A percentile compares a stretch with the other conserved stretches of the same genome.
phyloP scores from a whole-genome alignment of 164 flowering plant species.

The Santalum album region DNA sequence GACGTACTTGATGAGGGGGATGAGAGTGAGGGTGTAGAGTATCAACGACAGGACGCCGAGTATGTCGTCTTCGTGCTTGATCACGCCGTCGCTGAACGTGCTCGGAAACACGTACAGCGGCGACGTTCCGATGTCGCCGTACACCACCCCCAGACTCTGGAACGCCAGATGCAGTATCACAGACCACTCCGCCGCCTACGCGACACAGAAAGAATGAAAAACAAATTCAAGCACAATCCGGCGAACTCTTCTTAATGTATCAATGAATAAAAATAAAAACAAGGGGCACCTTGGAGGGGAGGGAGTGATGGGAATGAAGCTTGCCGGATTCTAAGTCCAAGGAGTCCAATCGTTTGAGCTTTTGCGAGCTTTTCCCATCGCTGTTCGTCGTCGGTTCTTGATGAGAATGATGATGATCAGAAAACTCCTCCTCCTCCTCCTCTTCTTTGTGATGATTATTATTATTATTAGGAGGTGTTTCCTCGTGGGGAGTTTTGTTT shows the following conservation, averaged over 20 bases:
- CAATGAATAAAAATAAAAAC: neutral
- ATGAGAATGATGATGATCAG: no score
- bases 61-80: slow-evolving; percentile 53
- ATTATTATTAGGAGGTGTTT: no score
- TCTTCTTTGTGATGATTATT: no score
- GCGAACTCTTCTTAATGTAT: neutral
- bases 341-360: slow-evolving; percentile 28
- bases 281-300: slow-evolving; percentile 14
- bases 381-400: no score
- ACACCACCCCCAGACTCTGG: slow-evolving; percentile 72
- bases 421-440: no score
- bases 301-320: slow-evolving; percentile 4
- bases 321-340: slow-evolving; percentile 31
- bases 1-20: slow-evolving; percentile 66
- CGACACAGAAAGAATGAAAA: neutral
- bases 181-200: slow-evolving; percentile 26
- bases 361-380: neutral
- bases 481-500: no score
- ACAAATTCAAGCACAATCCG: neutral
- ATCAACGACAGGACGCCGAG: slow-evolving; percentile 62
- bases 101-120: slow-evolving; percentile 65
- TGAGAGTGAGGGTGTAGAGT: slow-evolving; percentile 55
- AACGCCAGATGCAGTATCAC: slow-evolving; percentile 53
- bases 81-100: slow-evolving; percentile 39
- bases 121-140: slow-evolving; percentile 82